Evolutionary conservation across 441 rosid genomes (phyloP).

Genomic region (Pelargonium cotyledonis): DNA sequence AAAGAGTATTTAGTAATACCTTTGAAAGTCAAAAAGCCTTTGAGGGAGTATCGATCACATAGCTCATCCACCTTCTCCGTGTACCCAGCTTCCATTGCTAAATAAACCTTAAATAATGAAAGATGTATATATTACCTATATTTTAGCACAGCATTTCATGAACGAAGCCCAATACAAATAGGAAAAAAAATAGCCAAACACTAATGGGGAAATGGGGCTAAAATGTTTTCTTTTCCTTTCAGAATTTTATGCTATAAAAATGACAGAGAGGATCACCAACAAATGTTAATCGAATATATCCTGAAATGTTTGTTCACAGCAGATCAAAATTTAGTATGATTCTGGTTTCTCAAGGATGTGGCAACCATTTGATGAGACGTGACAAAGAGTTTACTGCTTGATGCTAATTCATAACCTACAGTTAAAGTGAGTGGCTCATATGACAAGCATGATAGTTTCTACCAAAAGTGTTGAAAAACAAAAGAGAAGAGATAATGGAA

Average conservation of each 20-base stretch:
- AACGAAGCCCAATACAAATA: too few species aligned
- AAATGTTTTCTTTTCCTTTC: too few species aligned
- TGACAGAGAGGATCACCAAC: too few species aligned
- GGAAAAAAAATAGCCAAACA: too few species aligned
- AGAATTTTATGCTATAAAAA: too few species aligned
- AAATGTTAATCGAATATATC: neutral
- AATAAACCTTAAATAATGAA: conserved; percentile 50
- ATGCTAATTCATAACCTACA: neutral
- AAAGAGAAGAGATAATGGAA: neutral
- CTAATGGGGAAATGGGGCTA: too few species aligned
- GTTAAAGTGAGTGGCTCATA: neutral
- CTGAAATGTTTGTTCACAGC: too few species aligned
- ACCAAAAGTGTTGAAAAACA: neutral
- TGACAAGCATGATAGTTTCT: neutral
- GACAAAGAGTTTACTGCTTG: neutral
- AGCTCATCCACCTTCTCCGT: conserved; percentile 84
- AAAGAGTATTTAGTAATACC: conserved; percentile 30
- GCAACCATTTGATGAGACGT: too few species aligned
- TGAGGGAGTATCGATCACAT: conserved; percentile 67
- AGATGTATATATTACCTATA: neutral
- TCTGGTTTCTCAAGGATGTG: too few species aligned
- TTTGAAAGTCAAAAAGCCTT: conserved; percentile 55
- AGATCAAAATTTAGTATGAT: neutral
- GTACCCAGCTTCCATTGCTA: conserved; percentile 99
- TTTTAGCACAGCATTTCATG: too few species aligned